Evolutionary conservation across 2,329 filamentous ascomycete species (phyloP), one percentile per base, ranked within the genome.

Genomic region (Hymenoscyphus fraxineus): DNA sequence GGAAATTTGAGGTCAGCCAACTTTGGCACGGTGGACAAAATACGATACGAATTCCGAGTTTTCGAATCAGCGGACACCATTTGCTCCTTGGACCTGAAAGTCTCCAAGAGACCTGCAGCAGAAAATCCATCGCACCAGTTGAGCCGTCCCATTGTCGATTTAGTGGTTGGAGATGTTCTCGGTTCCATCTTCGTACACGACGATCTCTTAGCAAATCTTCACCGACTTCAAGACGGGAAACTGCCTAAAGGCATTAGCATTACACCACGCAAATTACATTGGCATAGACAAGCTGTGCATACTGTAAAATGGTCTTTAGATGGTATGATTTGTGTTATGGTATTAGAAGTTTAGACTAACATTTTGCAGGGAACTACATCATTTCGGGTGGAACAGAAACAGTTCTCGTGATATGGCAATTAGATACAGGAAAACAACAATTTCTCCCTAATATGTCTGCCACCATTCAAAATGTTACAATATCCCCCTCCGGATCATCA

Each of bases 381-480:
- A 88, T 99, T 61, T 98, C 95, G 64, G 95, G 95, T 73, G 95
- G 95, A 39, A 87, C 88, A 27, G 95, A 99, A 78, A 93, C 92
- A 7, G 90, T 92, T 22, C 81, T 99, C 54, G 91, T 97, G 9
- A 80, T 97, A 39, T 98, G 93, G 93, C 95, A 99, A 77, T 81
- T 97, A 64, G 91, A 96, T 70, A 97, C 94, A 0, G 88, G 88
- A 67, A 89, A 89, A 74, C 87, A 87, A 72, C 90, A 95, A 73
- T 92, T 89, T 73, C 80, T 99, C 35, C 95, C 95, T n/a, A 93
- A 98, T 82, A 82, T 99, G 64, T 89, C 91, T 31, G 91, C 92
- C 6, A 87, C 88, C 32, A 90, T 99, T 41, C 90, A 95, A 75
- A 92, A 90, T 71, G 85, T 99, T 55, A 88, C 90, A 4, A 85